Evolutionary conservation across 169 alveolate genomes (phyloP).

Genomic region (Plasmodium cynomolgi): DNA sequence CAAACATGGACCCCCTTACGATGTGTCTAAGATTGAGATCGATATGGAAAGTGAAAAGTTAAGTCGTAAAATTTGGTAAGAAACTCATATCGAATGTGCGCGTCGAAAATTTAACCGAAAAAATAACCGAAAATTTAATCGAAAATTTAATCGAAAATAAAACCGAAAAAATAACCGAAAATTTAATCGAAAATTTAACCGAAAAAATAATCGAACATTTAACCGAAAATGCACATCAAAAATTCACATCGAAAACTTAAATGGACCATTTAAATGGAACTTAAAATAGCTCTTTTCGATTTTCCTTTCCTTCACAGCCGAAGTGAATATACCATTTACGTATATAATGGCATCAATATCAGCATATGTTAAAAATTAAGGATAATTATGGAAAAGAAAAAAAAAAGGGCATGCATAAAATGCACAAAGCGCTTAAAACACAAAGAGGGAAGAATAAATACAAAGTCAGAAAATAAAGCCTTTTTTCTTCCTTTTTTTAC

Average conservation of each 20-base stretch:
- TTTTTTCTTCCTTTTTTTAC: background rate
- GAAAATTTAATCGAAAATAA: background rate
- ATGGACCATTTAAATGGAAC: constrained; percentile 2
- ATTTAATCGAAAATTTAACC: background rate
- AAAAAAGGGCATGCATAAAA: constrained; percentile 5
- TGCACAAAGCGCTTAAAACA: constrained; percentile 10
- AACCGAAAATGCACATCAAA: background rate
- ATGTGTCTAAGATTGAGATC: constrained; percentile 56
- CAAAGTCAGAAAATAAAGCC: constrained; percentile 33
- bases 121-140: background rate
- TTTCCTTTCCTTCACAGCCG: constrained; percentile 10
- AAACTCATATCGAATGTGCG: background rate
- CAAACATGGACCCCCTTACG: constrained; percentile 40
- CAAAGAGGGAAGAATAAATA: constrained; percentile 23
- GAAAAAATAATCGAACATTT: background rate
- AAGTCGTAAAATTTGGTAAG: background rate
- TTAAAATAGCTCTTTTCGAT: background rate
- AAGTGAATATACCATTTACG: constrained; percentile 27
- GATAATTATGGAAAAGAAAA: constrained; percentile 40
- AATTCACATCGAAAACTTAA: background rate
- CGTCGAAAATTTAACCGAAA: background rate
- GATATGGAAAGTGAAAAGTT: background rate
- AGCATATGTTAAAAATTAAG: constrained; percentile 5
- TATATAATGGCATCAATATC: constrained; percentile 1
- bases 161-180: background rate